Conservation (phyloP, 345 rosid genomes). For the Erodium maritimum region DNA sequence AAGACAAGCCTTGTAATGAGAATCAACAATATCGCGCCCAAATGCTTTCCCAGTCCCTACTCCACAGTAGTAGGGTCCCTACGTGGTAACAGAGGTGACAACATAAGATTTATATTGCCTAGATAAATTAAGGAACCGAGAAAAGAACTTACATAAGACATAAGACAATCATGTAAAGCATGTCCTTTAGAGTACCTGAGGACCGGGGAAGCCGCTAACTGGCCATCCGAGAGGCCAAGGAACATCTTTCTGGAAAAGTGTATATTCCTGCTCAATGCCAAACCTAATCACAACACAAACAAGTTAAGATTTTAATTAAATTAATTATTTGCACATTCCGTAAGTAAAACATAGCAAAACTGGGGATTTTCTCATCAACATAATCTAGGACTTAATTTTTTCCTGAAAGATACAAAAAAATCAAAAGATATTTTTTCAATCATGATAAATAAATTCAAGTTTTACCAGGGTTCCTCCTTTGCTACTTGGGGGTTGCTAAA, state of each 20-base stretch:
- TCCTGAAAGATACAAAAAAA: too few species aligned
- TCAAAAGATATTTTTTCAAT: too few species aligned
- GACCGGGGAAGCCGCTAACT: constrained; percentile 63
- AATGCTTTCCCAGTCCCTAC: constrained; percentile 74
- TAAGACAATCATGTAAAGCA: too few species aligned
- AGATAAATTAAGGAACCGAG: neutral
- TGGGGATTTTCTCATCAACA: too few species aligned
- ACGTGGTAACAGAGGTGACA: neutral
- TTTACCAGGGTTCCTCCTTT: constrained; percentile 61
- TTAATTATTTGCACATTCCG: too few species aligned
- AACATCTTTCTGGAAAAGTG: constrained; percentile 47
- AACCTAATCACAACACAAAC: constrained; percentile 25
- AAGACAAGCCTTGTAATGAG: constrained; percentile 83
- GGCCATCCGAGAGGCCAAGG: constrained; percentile 81
- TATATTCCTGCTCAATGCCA: constrained; percentile 78
- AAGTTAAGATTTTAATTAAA: neutral
- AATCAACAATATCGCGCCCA: constrained; percentile 60
- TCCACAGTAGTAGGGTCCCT: constrained; percentile 88
- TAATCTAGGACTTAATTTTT: too few species aligned
- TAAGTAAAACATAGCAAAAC: too few species aligned
- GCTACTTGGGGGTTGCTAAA: constrained; percentile 45
- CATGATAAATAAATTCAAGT: too few species aligned
- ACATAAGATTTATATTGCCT: neutral
- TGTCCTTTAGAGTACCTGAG: constrained; percentile 32
- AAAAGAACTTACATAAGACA: neutral